Evolutionary conservation across 768 basidiomycete genomes (phyloP), one percentile per base, ranked within the genome.

Genomic region (Aureoboletus auriporus): DNA sequence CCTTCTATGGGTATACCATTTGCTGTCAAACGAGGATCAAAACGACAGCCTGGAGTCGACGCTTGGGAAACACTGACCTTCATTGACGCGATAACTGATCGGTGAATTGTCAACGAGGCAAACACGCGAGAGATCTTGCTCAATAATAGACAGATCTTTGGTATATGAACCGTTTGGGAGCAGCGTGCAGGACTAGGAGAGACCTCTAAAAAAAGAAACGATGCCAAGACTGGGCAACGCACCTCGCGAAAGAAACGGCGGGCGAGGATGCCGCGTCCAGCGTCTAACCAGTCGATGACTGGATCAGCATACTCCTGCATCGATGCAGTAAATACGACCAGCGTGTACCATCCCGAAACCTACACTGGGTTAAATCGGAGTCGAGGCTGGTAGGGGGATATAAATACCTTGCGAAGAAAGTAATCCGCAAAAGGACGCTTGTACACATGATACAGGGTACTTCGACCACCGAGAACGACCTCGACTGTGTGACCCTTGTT

Each of bases 261-360:
- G 2, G 77, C 81, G 31, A 99, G 80, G 49, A 98, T 89, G 14
- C 93, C 94, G 39, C 92, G 80, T 4, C 93, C 92, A 46, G 86
- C 92, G 64, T 99, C 96, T 46, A 99, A 73, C 96, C 96, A 99
- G 70, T 99, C 96, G 57, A 99, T 99, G 27, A 99, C 94, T 0
- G 96, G 96, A 73, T 99, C 96, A 52, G 96, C 96, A 66, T 99
- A 99, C 69, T 99, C 96, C 62, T 93, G 89, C 90, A 99, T 92
- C 8, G 95, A 97, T 7, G 96, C 96, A 29, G 96, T 99, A 70
- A 95, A 99, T 54, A 99, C 93, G 45, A 99, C 93, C 51, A 99
- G 80, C 1, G 94, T 98, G 70, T 99, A 99, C 96, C 96, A 99
- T 23, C 85, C 77, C 28, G 96, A 94, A 35, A 97, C 95, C 94